Conservation (phyloP, 2,329 filamentous ascomycete species). For the Pseudonectria buxi region DNA sequence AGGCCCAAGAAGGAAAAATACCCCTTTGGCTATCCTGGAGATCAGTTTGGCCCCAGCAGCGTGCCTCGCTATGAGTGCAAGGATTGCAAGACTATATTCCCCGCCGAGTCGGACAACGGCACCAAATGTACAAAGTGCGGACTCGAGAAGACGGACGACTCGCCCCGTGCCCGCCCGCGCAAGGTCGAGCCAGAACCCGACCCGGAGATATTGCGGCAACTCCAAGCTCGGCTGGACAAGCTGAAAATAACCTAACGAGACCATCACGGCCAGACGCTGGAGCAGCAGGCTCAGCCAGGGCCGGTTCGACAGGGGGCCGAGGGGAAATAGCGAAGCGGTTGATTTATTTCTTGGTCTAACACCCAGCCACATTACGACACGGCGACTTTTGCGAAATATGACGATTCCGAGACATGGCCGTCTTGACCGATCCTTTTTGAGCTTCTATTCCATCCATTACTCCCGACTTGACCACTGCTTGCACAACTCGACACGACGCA, state of each 20-base stretch:
- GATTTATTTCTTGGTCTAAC: conserved; percentile 9
- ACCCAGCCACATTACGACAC: conserved; percentile 11
- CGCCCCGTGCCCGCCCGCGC: conserved; percentile 50
- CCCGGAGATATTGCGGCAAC: conserved; percentile 49
- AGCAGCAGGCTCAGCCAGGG: background rate
- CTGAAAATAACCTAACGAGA: conserved; percentile 30
- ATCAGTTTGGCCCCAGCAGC: conserved; percentile 48
- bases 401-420: conserved; percentile 1
- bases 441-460: conserved; percentile 15
- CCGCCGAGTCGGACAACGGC: conserved; percentile 41
- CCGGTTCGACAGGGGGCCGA: conserved; percentile 2
- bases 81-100: conserved; percentile 54
- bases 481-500: conserved; percentile 7
- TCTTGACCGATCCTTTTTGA: conserved; percentile 8
- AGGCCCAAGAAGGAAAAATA: conserved; percentile 63
- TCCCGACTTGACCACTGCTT: conserved; percentile 5
- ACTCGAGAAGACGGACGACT: conserved; percentile 53
- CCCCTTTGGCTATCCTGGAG: conserved; percentile 63
- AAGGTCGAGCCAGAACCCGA: conserved; percentile 57
- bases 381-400: conserved; percentile 6
- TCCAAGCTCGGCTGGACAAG: conserved; percentile 49
- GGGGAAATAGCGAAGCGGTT: conserved; percentile 15
- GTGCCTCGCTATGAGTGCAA: conserved; percentile 54
- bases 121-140: conserved; percentile 53
- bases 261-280: background rate